These are phyloP conservation scores for Lichenothelia convexa DNA, from an alignment of 495 filamentous ascomycete genomes.

Conservation along the genomic window DNA sequence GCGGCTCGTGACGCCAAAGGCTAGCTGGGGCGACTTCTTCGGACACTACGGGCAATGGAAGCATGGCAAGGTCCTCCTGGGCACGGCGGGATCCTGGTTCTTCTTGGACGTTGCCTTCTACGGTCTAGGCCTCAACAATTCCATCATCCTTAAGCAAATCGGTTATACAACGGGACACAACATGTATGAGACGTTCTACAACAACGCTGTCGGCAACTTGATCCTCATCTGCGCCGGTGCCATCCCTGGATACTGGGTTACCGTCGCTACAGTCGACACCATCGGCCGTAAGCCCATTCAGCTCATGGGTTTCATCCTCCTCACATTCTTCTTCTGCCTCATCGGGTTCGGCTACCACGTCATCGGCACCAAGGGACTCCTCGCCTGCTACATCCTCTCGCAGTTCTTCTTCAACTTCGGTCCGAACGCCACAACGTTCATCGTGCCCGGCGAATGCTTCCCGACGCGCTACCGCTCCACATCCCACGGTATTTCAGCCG, in stretches of 20 bases:
- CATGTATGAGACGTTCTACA: conserved; percentile 15
- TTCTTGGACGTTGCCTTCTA: conserved; percentile 65
- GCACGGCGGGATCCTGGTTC: conserved; percentile 67
- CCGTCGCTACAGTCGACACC: conserved; percentile 17
- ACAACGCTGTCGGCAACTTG: conserved; percentile 27
- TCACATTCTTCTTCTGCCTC: conserved; percentile 19
- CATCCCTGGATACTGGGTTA: conserved; percentile 23
- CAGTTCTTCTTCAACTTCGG: conserved; percentile 83
- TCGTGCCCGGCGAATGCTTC: conserved; percentile 79
- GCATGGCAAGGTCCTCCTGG: conserved; percentile 50
- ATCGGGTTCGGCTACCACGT: conserved; percentile 16
- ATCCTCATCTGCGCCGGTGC: conserved; percentile 21
- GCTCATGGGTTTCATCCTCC: conserved; percentile 16
- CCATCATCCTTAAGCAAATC: conserved; percentile 16
- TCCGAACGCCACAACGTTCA: conserved; percentile 78
- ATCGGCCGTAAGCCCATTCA: conserved; percentile 20
- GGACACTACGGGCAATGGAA: conserved; percentile 45
- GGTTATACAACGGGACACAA: conserved; percentile 12
- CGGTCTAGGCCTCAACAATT: conserved; percentile 59
- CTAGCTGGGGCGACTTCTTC: conserved; percentile 47
- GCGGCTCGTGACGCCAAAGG: conserved; percentile 37
- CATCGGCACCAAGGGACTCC: conserved; percentile 24
- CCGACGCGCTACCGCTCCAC: conserved; percentile 74
- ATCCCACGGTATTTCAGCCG: conserved; percentile 71
- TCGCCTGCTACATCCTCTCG: conserved; percentile 63